A percentile compares a stretch with the other conserved stretches of the same genome.
These are phyloP conservation scores for Dactylellina haptotyla DNA, from an alignment of 2,329 filamentous ascomycete genomes.

Conservation along the genomic window DNA sequence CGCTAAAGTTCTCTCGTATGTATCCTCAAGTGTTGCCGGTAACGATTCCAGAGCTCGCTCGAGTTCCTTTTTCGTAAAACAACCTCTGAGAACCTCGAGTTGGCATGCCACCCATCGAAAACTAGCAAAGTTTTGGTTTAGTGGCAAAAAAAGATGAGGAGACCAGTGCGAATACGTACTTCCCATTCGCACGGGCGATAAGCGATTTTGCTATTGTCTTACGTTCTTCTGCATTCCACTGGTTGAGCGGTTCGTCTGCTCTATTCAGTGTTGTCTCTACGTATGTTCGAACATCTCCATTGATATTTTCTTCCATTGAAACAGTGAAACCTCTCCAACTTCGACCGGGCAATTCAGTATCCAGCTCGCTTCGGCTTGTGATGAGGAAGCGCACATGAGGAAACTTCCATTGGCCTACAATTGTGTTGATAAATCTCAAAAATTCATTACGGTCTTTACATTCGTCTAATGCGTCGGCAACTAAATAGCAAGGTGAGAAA, in stretches of 20 bases:
- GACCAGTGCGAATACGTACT: neutral
- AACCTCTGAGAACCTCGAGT: neutral
- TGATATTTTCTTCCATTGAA: conserved; percentile 14
- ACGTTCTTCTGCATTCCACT: conserved; percentile 4
- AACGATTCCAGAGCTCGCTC: neutral
- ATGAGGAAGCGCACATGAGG: neutral
- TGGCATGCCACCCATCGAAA: conserved; percentile 20
- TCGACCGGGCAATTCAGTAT: conserved; percentile 9
- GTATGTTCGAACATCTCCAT: neutral
- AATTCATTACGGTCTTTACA: conserved; percentile 10
- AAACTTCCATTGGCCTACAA: conserved; percentile 14
- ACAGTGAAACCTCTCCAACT: conserved; percentile 19
- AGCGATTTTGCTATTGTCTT: conserved; percentile 6
- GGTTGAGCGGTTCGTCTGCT: neutral
- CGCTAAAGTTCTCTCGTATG: neutral
- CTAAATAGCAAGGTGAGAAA: conserved; percentile 9
- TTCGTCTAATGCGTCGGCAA: conserved; percentile 19
- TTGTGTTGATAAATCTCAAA: conserved; percentile 2
- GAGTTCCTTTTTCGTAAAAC: conserved; percentile 4
- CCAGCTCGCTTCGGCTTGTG: conserved; percentile 13
- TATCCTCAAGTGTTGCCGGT: conserved; percentile 11
- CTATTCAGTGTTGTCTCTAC: neutral
- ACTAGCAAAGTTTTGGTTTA: neutral
- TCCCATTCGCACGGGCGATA: conserved; percentile 1
- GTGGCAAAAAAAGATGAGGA: neutral